Base-by-base conservation (phyloP, 495 filamentous ascomycete genomes). In the Annulohypoxylon moriforme region DNA sequence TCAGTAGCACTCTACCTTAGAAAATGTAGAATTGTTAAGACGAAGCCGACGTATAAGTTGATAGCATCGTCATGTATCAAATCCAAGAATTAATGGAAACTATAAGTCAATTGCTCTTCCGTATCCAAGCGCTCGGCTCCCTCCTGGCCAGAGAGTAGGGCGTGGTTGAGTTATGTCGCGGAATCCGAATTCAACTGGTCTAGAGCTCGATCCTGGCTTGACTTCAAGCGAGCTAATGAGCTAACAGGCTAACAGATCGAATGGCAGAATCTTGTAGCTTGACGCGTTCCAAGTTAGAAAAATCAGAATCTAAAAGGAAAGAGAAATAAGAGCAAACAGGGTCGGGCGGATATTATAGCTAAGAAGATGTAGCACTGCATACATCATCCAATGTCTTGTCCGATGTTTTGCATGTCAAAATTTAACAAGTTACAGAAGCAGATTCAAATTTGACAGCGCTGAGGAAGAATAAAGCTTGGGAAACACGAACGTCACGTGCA, bases 401-500 rank as follows among this genome's bases (percentile, higher is more conserved):
- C 25, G 31, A 55, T 14, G 49, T 10, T n/a, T n/a, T n/a, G n/a
- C n/a, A n/a, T 29, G 3, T 5, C 4, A 36, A 22, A 36, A 2
- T 11, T 36, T 34, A 16, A 61, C 13, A 44, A 16, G 16, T 10
- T 18, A 18, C 13, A 36, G 34, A 11, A 22, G n/a, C 10, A 60
- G 3, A 44, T 44, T 46, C 14, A 36, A 56, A 25, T 3, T 52
- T 27, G 11, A 29, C 47, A 52, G 10, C 14, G 7, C 46, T 9
- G 9, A 29, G 34, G 29, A 57, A 57, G n/a, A 57, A 22, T 11
- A 20, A 57, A 57, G 52, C 33, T 38, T 5, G 8, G 4, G 34
- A 7, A 38, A 9, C 5, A 56, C 8, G 9, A 16, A 65, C 18
- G 44, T 68, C 64, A 68, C 64, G 64, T 68, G 64, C 18, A n/a